Evolutionary conservation across 306 rosid genomes (phyloP).

Genomic region (Rosa multiflora): DNA sequence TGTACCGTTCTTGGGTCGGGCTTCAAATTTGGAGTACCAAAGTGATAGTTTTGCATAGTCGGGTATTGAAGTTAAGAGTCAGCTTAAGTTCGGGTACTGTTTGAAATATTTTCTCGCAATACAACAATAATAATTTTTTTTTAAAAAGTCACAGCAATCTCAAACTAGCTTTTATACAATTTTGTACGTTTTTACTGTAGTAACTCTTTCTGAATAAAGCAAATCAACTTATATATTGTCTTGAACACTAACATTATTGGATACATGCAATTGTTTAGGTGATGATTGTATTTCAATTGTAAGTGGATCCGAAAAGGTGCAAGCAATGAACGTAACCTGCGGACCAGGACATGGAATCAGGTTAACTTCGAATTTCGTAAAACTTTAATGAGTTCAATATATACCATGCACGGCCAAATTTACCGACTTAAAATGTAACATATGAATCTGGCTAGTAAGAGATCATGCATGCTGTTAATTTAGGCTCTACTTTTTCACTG

Average conservation of each 20-base stretch:
- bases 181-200: too few relatives aligned
- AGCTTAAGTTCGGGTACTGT: too few relatives aligned
- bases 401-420: background rate
- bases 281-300: conserved; percentile 34
- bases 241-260: background rate
- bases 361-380: conserved; percentile 16
- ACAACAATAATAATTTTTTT: too few relatives aligned
- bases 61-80: too few relatives aligned
- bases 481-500: background rate
- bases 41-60: too few relatives aligned
- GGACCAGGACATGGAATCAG: conserved; percentile 85
- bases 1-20: too few relatives aligned
- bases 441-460: background rate
- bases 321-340: conserved; percentile 47
- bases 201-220: background rate
- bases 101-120: too few relatives aligned
- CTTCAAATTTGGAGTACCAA: too few relatives aligned
- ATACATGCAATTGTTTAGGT: background rate
- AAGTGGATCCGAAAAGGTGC: conserved; percentile 46
- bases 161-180: too few relatives aligned
- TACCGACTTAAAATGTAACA: background rate
- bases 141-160: too few relatives aligned
- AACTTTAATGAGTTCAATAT: background rate
- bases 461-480: background rate
- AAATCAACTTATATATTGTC: background rate